phyloP scores from a whole-genome alignment of 805 yeast genomes.

The Danielia oregonensis region DNA sequence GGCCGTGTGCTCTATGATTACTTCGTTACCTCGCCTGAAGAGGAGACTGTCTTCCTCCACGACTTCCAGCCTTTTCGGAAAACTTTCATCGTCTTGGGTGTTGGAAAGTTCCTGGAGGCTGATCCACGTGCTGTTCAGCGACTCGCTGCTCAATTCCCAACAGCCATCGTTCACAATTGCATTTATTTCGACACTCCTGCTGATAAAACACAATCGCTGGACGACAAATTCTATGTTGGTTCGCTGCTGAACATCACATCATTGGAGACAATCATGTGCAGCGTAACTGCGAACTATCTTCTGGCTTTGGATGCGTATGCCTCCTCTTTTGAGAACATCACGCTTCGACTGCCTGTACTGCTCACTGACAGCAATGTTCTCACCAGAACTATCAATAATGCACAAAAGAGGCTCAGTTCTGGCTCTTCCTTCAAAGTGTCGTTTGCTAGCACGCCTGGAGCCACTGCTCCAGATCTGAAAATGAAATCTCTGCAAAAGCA shows the following conservation, averaged over 20 bases:
- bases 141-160: slow-evolving; percentile 46
- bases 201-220: background rate
- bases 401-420: slow-evolving; percentile 42
- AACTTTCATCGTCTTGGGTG: slow-evolving; percentile 56
- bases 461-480: slow-evolving; percentile 21
- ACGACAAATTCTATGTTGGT: slow-evolving; percentile 21
- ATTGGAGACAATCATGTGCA: slow-evolving; percentile 68
- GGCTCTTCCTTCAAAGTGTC: slow-evolving; percentile 36
- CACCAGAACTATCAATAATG: slow-evolving; percentile 35
- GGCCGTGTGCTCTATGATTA: slow-evolving; percentile 69
- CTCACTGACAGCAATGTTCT: slow-evolving; percentile 48
- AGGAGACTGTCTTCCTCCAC: slow-evolving; percentile 63
- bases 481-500: slow-evolving; percentile 42
- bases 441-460: slow-evolving; percentile 14
- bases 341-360: slow-evolving; percentile 78
- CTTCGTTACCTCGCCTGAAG: slow-evolving; percentile 42
- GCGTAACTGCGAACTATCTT: slow-evolving; percentile 62
- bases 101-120: slow-evolving; percentile 27
- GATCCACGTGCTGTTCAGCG: slow-evolving; percentile 7
- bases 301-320: slow-evolving; percentile 64
- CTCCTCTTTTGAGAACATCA: slow-evolving; percentile 70
- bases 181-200: slow-evolving; percentile 52
- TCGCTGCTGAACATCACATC: slow-evolving; percentile 24
- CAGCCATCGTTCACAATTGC: slow-evolving; percentile 51
- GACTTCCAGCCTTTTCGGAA: slow-evolving; percentile 91